Conservation (phyloP, 2,329 filamentous ascomycete species). For the Pseudocercospora fuligena region DNA sequence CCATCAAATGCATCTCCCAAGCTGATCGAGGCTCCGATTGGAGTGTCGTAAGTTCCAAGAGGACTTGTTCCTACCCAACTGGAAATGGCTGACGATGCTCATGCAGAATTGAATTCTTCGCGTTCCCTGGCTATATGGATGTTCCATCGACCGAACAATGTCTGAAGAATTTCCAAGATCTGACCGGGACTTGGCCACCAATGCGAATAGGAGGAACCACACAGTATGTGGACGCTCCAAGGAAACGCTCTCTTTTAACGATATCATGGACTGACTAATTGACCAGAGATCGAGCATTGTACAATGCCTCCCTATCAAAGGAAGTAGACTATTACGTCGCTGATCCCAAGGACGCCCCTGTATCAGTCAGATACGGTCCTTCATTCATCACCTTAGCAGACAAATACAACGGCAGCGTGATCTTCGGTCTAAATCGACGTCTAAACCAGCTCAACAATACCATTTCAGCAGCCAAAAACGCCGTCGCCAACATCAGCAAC, state of each 20-base stretch:
- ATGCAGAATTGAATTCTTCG: conserved; percentile 55
- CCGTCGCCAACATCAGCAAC: conserved; percentile 53
- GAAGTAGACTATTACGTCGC: conserved; percentile 59
- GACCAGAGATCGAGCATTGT: conserved; percentile 10
- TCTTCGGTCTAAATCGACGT: conserved; percentile 60
- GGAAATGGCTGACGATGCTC: neutral
- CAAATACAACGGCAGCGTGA: conserved; percentile 56
- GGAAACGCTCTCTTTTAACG: too few species aligned
- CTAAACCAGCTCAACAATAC: conserved; percentile 60
- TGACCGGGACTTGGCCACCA: conserved; percentile 59
- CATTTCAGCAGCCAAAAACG: conserved; percentile 56
- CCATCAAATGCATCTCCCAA: conserved; percentile 6
- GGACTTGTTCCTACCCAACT: too few species aligned
- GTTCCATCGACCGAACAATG: conserved; percentile 55
- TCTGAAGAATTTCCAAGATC: conserved; percentile 56
- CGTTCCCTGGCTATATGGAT: conserved; percentile 62
- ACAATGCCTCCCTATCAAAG: conserved; percentile 26
- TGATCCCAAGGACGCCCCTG: conserved; percentile 52
- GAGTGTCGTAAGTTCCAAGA: conserved; percentile 5
- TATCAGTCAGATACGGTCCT: conserved; percentile 58
- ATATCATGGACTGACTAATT: neutral
- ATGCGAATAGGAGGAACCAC: conserved; percentile 62
- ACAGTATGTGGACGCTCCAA: conserved; percentile 49
- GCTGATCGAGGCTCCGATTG: conserved; percentile 4
- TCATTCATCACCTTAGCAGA: conserved; percentile 58